Evolutionary conservation across 805 yeast species (phyloP).

Genomic region (Metschnikowia colocasiae): DNA sequence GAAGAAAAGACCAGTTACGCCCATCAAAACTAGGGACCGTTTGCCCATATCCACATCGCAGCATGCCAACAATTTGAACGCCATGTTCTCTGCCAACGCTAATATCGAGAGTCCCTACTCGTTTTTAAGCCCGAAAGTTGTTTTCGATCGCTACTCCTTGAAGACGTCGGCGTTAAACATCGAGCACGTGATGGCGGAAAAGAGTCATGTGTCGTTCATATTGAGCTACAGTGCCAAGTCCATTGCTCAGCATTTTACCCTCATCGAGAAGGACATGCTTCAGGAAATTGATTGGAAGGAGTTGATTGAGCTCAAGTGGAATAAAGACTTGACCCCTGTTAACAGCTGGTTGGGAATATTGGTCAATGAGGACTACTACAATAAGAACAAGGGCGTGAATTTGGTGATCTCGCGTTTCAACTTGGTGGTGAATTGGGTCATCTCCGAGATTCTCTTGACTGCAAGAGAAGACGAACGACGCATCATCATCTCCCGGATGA

Average conservation of each 20-base stretch:
- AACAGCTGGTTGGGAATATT: conserved; percentile 82
- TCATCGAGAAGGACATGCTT: conserved; percentile 80
- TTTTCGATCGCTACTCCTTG: conserved; percentile 34
- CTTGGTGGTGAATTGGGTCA: conserved; percentile 85
- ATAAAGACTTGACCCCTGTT: conserved; percentile 58
- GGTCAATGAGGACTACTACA: conserved; percentile 47
- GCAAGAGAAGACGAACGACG: conserved; percentile 55
- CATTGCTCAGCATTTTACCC: conserved; percentile 77
- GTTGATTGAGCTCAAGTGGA: conserved; percentile 72
- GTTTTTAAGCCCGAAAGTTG: conserved; percentile 25
- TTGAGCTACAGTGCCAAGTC: conserved; percentile 63
- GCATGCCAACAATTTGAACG: conserved; percentile 16
- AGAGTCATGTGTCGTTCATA: conserved; percentile 76
- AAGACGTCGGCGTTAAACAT: conserved; percentile 32
- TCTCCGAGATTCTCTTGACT: conserved; percentile 80
- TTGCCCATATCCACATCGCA: conserved; percentile 7
- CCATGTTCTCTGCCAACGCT: conserved; percentile 8
- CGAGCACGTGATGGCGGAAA: conserved; percentile 40
- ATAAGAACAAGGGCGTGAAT: conserved; percentile 66
- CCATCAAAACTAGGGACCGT: conserved; percentile 19
- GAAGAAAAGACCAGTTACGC: conserved; percentile 31
- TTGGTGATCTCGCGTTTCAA: conserved; percentile 83
- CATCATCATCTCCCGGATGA: conserved; percentile 74
- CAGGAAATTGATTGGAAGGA: conserved; percentile 92
- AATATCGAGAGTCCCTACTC: conserved; percentile 13